Evolutionary conservation across 345 rosid species (phyloP), one percentile per base, ranked within the genome.

Genomic region (Schrenkiella parvula): DNA sequence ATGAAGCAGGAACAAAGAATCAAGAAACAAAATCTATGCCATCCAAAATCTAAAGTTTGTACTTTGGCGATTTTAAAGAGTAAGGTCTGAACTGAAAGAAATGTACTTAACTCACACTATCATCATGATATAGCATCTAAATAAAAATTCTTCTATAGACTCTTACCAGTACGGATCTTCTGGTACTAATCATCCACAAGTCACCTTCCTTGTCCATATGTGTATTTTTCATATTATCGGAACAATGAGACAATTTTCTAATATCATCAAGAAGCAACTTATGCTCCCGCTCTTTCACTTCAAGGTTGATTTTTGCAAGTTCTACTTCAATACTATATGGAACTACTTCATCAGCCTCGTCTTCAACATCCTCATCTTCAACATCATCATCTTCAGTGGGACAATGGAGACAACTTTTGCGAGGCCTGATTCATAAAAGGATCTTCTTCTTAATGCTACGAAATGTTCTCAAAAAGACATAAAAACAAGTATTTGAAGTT

Each of bases 261-360:
- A 86, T 84, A 80, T 91, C 98, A 75, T 80, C 81, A 71, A 86
- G 83, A 66, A 93, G 78, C 82, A 93, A 73, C 58, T 83, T 91
- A 79, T 74, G 85, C 77, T 73, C 92, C 62, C 87, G 72, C 60
- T 90, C 96, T 68, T 82, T 89, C 64, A 81, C 83, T 78, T 93
- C 93, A 61, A 93, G 91, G 82, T 83, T 75, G 53, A 93, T 74
- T 81, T 82, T 87, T 67, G 98, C 98, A 78, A 89, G 86, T 84
- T 89, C 98, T 38, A 93, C 98, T 81, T 89, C 90, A 70, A 88
- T 95, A 64, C 97, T 97, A 67, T 88, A 89, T 52, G 98, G 97
- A 75, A 90, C 98, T 74, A 93, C 85, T 71, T 86, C 98, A 74
- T 90, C 93, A 50, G 98, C 96, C 85, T 89, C 97, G 81, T 93